Conservation (phyloP, 2,329 filamentous ascomycete genomes). For the Leptographium procerum region DNA sequence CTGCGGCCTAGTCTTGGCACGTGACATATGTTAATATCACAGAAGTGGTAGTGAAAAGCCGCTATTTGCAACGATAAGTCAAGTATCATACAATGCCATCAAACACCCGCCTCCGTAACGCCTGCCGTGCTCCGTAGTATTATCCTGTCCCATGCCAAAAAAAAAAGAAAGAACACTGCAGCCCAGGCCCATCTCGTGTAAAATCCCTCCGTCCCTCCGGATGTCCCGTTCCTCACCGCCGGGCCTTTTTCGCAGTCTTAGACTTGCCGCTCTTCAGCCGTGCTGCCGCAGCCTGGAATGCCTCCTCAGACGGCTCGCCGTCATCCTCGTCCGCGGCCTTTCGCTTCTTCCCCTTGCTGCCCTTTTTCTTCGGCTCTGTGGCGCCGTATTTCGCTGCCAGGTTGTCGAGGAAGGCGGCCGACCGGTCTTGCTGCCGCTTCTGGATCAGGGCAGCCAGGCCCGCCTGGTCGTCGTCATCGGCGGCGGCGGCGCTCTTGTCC, state of each 20-base stretch:
- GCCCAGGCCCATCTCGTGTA: background rate
- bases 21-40: no score
- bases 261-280: constrained; percentile 28
- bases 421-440: constrained; percentile 54
- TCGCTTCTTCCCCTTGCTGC: constrained; percentile 29
- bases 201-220: background rate
- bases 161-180: no score
- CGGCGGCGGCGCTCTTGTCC: constrained; percentile 12
- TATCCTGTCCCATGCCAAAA: no score
- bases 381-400: constrained; percentile 67
- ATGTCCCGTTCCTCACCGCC: background rate
- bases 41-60: no score
- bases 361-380: constrained; percentile 28
- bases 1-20: no score
- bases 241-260: constrained; percentile 9
- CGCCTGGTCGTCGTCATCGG: constrained; percentile 9
- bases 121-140: no score
- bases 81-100: no score
- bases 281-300: constrained; percentile 45
- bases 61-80: no score
- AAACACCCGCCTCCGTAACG: background rate
- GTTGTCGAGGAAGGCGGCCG: constrained; percentile 53
- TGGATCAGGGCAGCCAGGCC: constrained; percentile 51
- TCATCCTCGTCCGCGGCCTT: constrained; percentile 36
- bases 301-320: constrained; percentile 48